A percentile compares a stretch with the other conserved stretches of the same genome.
Conservation (phyloP, 768 basidiomycete species). For the Suillus ampliporus region DNA sequence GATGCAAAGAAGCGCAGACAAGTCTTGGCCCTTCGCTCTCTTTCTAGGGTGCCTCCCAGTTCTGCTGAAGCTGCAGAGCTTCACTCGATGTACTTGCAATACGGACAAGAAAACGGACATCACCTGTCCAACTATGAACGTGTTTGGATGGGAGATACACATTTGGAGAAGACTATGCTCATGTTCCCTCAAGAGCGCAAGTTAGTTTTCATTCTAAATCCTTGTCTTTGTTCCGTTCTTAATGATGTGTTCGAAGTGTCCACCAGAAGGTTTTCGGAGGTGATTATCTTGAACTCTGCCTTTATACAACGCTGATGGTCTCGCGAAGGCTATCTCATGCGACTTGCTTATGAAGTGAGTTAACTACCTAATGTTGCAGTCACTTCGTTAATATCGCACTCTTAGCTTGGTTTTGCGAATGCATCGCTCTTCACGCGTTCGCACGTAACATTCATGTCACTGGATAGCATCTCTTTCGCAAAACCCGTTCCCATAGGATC, state of each 20-base stretch:
- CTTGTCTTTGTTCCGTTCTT: background rate
- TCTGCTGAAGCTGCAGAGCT: constrained; percentile 70
- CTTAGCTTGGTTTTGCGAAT: constrained; percentile 75
- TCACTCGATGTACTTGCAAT: constrained; percentile 70
- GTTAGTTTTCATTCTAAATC: constrained; percentile 45
- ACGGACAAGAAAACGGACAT: constrained; percentile 49
- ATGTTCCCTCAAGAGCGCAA: constrained; percentile 91
- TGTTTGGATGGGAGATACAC: constrained; percentile 79
- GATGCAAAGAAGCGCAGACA: constrained; percentile 67
- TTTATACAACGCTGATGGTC: constrained; percentile 1
- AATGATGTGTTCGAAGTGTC: constrained; percentile 47
- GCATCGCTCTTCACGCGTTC: constrained; percentile 71
- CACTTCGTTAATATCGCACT: constrained; percentile 3
- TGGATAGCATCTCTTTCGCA: constrained; percentile 81
- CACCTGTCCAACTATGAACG: constrained; percentile 42
- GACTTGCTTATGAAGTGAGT: constrained; percentile 73
- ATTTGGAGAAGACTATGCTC: constrained; percentile 68
- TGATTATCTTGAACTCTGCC: constrained; percentile 21
- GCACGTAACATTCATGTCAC: constrained; percentile 72
- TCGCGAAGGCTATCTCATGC: constrained; percentile 53
- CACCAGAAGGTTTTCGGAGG: constrained; percentile 88
- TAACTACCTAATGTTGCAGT: background rate
- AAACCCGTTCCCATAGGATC: constrained; percentile 86
- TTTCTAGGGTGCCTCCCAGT: constrained; percentile 76
- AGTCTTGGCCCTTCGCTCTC: constrained; percentile 57